These are phyloP conservation scores for Leucaena leucocephala DNA, from an alignment of 306 rosid species.

Conservation along the genomic window DNA sequence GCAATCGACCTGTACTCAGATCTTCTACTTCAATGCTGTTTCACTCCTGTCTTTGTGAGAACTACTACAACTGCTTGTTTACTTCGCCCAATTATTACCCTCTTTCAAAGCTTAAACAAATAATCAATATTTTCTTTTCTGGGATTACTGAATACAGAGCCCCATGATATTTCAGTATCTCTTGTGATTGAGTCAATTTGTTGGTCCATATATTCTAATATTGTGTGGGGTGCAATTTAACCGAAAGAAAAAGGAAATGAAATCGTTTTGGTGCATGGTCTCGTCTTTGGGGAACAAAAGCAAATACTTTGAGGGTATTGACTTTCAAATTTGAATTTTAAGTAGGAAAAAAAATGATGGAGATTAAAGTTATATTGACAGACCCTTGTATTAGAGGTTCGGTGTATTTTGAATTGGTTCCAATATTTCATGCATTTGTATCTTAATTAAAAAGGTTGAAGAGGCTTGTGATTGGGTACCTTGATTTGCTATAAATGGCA, in stretches of 20 bases:
- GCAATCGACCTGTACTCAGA: background rate
- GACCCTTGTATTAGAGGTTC: constrained; percentile 4
- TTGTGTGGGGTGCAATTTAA: background rate
- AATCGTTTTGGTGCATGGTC: background rate
- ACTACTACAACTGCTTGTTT: background rate
- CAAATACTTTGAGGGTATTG: background rate
- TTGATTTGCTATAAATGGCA: background rate
- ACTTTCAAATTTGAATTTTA: background rate
- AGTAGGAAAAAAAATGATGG: background rate
- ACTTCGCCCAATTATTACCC: background rate
- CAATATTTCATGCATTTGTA: background rate
- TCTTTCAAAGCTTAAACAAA: background rate
- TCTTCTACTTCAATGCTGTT: background rate
- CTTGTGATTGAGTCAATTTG: background rate
- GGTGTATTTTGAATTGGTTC: background rate
- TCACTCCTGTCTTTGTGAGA: background rate
- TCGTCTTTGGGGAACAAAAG: background rate
- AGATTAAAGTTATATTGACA: background rate
- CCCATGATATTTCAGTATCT: background rate
- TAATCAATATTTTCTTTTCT: background rate
- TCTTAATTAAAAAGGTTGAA: background rate
- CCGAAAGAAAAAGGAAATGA: background rate
- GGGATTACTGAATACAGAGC: background rate
- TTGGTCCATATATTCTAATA: background rate
- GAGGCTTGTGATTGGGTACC: background rate